Base-by-base conservation (phyloP, 257 asterid species). In the Catharanthus roseus region DNA sequence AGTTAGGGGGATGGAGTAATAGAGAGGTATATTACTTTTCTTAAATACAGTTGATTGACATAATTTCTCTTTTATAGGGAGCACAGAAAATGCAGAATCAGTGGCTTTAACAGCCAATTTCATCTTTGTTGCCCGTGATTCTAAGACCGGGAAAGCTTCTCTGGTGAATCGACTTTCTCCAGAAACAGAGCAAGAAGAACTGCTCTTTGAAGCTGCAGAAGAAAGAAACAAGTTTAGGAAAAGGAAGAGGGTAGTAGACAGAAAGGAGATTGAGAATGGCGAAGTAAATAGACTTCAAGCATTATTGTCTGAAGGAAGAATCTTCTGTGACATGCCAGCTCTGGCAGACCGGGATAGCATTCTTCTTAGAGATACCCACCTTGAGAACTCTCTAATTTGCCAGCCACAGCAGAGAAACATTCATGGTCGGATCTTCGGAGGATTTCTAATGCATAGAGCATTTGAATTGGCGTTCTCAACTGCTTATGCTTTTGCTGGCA, bases 321-420 rank as follows among this genome's bases (percentile, higher is more conserved):
- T 91, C 73, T 89, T 93, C 73, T 89, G 97, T 69, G 97, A 93
- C 85, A 93, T 93, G 98, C 98, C 98, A 13, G 97, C 98, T 23
- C 77, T 91, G 78, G 96, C 97, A 12, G 92, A 93, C 80, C 84
- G 99, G 66, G 86, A 93, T 69, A 89, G 95, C 87, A 91, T 93
- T 80, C 97, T 93, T 80, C 90, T 91, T 50, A 89, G 91, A 78
- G 95, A 91, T 75, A 91, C 99, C 44, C 80, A 90, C 68, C 93
- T 93, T 13, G 97, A 93, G 81, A 89, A 91, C 84, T 91, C 97
- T 67, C 81, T 93, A 63, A 91, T 93, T 72, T 93, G 99, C 74
- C 99, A 93, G 86, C 99, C 99, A 15, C 99, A 93, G 81, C 97
- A 93, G 77, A 85, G 99, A 80, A 93, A 93, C 82, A 88, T 93